Base-by-base conservation (phyloP, 1,139 yeast species). In the Blastobotrys arbuscula region DNA sequence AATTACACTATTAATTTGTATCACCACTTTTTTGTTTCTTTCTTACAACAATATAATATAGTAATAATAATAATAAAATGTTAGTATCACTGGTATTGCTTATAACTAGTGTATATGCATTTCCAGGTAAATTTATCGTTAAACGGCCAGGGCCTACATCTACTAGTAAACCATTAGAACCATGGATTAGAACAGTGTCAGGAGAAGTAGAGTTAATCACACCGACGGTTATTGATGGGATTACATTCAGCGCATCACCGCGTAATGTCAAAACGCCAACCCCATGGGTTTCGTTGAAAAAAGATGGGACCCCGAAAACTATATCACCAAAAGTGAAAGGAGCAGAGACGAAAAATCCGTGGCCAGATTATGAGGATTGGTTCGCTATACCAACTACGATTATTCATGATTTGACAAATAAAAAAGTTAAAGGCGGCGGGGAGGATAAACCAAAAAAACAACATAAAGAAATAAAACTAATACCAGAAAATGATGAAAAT, bases 211-310 rank as follows among this genome's bases (percentile, higher is more conserved):
- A 84, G 62, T 73, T 84, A 28, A 92, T 88, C 34, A 78, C 82
- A 0, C 96, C 96, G 13, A 81, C 90, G 0, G 87, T 86, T 35
- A 77, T 87, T 59, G 87, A 78, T 28, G 92, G 92, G 20, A 86
- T 88, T 46, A 85, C 95, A 0, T 82, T 88, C 62, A 77, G 81
- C 50, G 87, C 83, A 12, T 78, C 81, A 59, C 95, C 95, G 1
- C 78, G 86, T 0, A 64, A 61, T 2, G 30, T 12, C 12, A 78
- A 86, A 19, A 72, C 82, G 54, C 74, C 85, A 52, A 79, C 81
- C 54, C 85, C 84, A n/a, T 88, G 96, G 96, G 72, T 88, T 44
- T 76, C 87, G 2, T 72, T 88, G 59, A 76, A 87, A 50, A 81
- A 82, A 54, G 79, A 82, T 52, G 96, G 96, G 8, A 65, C 75